These are phyloP conservation scores for Calonectria montana DNA, from an alignment of 2,329 filamentous ascomycete genomes.

Conservation along the genomic window DNA sequence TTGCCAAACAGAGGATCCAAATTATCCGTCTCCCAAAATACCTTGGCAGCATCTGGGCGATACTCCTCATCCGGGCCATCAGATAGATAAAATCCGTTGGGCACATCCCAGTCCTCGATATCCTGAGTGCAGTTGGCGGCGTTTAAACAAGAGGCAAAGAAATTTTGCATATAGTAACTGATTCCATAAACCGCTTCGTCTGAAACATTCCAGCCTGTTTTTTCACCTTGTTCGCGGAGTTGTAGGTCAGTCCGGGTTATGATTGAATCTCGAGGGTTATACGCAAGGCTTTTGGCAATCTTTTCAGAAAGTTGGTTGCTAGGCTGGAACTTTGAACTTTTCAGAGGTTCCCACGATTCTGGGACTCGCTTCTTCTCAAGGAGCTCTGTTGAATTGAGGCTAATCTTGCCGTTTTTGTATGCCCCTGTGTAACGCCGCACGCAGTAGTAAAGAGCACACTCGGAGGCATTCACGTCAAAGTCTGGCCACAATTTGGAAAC, in stretches of 20 bases:
- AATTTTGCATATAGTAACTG: slow-evolving; percentile 26
- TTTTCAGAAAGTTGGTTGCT: not conserved
- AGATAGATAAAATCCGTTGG: slow-evolving; percentile 25
- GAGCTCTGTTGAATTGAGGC: slow-evolving; percentile 6
- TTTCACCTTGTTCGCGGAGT: not conserved
- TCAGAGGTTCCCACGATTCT: slow-evolving; percentile 11
- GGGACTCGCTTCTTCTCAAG: not conserved
- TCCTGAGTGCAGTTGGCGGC: slow-evolving; percentile 15
- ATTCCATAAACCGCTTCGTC: slow-evolving; percentile 23
- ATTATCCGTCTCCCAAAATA: slow-evolving; percentile 13
- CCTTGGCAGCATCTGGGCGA: slow-evolving; percentile 14
- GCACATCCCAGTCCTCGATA: slow-evolving; percentile 18
- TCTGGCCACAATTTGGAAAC: slow-evolving; percentile 14
- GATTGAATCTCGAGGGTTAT: slow-evolving; percentile 16
- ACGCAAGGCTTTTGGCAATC: slow-evolving; percentile 4
- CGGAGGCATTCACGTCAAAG: slow-evolving; percentile 12
- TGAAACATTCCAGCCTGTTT: slow-evolving; percentile 19
- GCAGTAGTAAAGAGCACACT: slow-evolving; percentile 33
- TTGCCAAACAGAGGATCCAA: slow-evolving; percentile 15
- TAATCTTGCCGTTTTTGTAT: not conserved
- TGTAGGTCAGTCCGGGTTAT: slow-evolving; percentile 1
- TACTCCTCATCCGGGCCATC: not conserved
- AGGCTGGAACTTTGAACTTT: not conserved
- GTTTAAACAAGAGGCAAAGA: slow-evolving; percentile 24
- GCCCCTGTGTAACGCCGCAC: slow-evolving; percentile 13